Base-by-base conservation (phyloP, 176 grass and related monocot genomes). In the Zea mays region DNA sequence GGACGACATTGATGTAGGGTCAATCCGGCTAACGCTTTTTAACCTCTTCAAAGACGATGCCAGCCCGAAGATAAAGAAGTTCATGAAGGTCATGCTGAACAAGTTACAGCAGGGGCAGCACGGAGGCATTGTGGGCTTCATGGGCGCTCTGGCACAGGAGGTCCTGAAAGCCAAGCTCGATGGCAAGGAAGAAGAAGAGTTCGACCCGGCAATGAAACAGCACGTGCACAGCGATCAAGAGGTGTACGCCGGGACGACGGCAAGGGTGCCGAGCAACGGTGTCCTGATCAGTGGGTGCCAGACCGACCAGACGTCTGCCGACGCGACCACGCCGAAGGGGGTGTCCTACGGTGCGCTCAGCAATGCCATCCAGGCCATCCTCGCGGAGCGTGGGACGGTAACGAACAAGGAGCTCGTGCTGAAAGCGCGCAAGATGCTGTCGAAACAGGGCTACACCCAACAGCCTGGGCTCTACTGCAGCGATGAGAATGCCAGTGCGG, bases 281-380 rank as follows among this genome's bases (percentile, higher is more conserved):
- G 80, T 99, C 8, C 65, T 99, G 56, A 81, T 99, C 84, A 95
- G 96, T 35, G 96, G 96, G 45, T 99, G 92, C 84, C 96, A 99
- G 83, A 90, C 96, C 4, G 88, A 93, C 76, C 85, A 99, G 69
- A 92, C 89, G 15, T 99, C 96, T 11, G 96, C 92, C 0, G 96
- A 99, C 48, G 92, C 90, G 0, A 92, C 67, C 17, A 77, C 76
- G 5, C 10, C 70, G 5, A 66, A 83, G 10, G 92, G 89, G 55
- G 15, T 64, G 76, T 88, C 96, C 8, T 99, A 92, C 19, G 96
- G 96, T 47, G 96, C 92, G 4, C 90, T 93, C n/a, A 95, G 96
- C 87, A 89, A 95, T 64, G 90, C 90, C 17, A 95, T 95, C 63
- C 90, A 99, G 83, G 4, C 71, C 64, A 85, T 99, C 61, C 82